A percentile compares a stretch with the other conserved stretches of the same genome.
Conservation (phyloP, 306 rosid species). For the Sicyos edulis region DNA sequence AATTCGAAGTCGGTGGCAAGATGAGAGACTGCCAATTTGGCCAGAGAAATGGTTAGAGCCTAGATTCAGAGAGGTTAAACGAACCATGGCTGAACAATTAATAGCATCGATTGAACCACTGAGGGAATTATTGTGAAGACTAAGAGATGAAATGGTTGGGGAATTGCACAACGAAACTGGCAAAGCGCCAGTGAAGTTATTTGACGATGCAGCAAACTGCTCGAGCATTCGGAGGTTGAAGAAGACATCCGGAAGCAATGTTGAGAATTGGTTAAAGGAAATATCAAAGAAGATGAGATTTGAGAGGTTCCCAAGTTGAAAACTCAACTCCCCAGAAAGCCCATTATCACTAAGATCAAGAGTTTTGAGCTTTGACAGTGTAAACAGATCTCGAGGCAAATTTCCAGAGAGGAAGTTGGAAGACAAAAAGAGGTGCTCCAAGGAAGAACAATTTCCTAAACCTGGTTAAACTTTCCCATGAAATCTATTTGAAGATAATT, state of each 20-base stretch:
- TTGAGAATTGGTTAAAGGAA: slow-evolving; percentile 31
- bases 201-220: slow-evolving; percentile 34
- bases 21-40: slow-evolving; percentile 32
- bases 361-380: slow-evolving; percentile 14
- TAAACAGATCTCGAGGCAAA: slow-evolving; percentile 32
- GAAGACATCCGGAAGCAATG: slow-evolving; percentile 37
- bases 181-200: slow-evolving; percentile 27
- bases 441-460: slow-evolving; percentile 32
- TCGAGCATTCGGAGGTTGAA: slow-evolving; percentile 16
- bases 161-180: slow-evolving; percentile 39
- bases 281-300: slow-evolving; percentile 36
- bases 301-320: slow-evolving; percentile 32
- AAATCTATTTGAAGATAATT: slow-evolving; percentile 33
- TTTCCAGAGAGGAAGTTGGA: slow-evolving; percentile 29
- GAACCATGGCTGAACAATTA: slow-evolving; percentile 37
- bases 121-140: slow-evolving; percentile 46
- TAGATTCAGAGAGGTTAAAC: slow-evolving; percentile 38
- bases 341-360: slow-evolving; percentile 32
- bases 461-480: slow-evolving; percentile 30
- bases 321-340: slow-evolving; percentile 33
- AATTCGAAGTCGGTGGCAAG: slow-evolving; percentile 34
- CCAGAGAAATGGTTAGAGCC: slow-evolving; percentile 42
- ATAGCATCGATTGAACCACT: slow-evolving; percentile 28
- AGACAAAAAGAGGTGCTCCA: slow-evolving; percentile 29
- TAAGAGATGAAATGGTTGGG: slow-evolving; percentile 27